phyloP scores from a whole-genome alignment of 768 basidiomycete genomes.

The Favolaschia claudopus region DNA sequence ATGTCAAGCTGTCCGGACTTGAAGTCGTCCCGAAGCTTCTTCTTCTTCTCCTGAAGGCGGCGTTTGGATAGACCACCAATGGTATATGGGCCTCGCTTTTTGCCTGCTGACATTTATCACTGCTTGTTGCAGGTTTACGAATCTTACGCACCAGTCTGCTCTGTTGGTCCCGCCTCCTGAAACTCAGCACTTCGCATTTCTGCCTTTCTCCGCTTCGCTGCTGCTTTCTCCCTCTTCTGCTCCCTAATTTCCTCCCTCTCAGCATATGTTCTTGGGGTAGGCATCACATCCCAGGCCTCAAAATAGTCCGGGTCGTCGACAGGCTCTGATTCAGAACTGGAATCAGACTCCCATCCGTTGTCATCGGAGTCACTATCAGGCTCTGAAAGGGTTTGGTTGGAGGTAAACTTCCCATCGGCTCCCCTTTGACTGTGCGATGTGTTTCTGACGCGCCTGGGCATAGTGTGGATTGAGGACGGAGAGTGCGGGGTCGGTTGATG shows the following conservation, averaged over 20 bases:
- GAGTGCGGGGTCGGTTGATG: background rate
- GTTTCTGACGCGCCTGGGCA: background rate
- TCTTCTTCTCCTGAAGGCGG: background rate
- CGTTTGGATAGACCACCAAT: background rate
- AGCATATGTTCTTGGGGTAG: conserved; percentile 1
- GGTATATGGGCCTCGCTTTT: background rate
- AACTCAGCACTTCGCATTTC: background rate
- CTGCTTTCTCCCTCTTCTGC: background rate
- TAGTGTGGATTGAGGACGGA: background rate
- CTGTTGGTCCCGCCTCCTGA: background rate
- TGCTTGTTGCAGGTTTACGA: background rate
- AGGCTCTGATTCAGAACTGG: background rate
- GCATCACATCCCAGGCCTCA: background rate
- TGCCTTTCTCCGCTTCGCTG: background rate
- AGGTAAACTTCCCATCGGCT: background rate
- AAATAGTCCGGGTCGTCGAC: background rate
- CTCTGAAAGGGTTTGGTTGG: background rate
- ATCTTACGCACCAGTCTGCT: background rate
- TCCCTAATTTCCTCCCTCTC: background rate
- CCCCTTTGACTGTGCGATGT: background rate
- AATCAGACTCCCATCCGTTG: background rate
- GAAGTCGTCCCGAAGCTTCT: background rate
- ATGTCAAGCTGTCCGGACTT: background rate
- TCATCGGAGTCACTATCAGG: background rate
- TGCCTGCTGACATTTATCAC: background rate